Evolutionary conservation across 805 yeast genomes (phyloP), one percentile per base, ranked within the genome.

Genomic region (Brettanomyces custersianus): DNA sequence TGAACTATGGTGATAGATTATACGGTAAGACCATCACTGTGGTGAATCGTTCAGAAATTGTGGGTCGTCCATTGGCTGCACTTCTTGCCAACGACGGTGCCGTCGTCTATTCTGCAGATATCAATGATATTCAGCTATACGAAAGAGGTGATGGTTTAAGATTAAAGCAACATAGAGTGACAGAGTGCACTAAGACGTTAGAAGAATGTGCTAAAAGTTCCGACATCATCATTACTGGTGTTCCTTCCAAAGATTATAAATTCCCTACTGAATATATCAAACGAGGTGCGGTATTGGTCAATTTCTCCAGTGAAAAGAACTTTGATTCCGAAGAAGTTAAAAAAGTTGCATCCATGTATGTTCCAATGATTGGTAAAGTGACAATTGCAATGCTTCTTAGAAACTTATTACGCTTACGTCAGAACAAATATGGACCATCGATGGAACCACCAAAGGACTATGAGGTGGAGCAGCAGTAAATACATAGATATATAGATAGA

Each of bases 31-130:
- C 92, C 35, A 70, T 90, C 38, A 78, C 94, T 33, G 78, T 92
- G 31, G 88, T 92, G 35, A 92, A 92, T 62, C 70, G 98, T 52
- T 83, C 95, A 10, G 98, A 92, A 60, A 90, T 92, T 51, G 98
- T 92, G 17, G 98, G 98, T 10, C 75, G 98, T 48, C 98, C 98
- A 1, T 65, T 92, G 40, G 97, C 97, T 23, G 97, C 98, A 0
- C 60, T 92, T 25, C 65, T 92, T 44, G 97, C 98, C 15, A 92
- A 92, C 52, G 98, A 92, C 54, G 98, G 98, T 43, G 98, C 98
- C 17, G 80, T 80, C 1, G 97, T 92, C 2, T 92, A 82, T 57
- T 88, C 97, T 1, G 90, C 78, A 3, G 97, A 92, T 54, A 62
- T 92, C 34, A 77, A 81, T 49, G 83, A 86, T 48, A 77, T 87